Evolutionary conservation across 140 eudicot genomes (phyloP).

Genomic region (Erigeron philadelphicus): DNA sequence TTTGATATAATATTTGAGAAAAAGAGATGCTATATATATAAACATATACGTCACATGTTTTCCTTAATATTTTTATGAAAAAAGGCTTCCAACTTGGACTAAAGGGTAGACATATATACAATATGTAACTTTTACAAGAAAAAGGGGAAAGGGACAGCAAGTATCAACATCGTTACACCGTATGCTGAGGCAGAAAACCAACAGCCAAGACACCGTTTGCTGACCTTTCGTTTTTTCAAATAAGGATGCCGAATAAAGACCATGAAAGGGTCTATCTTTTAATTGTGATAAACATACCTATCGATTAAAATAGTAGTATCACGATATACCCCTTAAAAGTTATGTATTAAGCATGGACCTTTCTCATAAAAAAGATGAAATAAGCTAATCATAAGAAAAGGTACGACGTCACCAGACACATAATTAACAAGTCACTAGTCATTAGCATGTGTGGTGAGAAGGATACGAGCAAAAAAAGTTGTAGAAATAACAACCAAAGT

Average conservation of each 20-base stretch:
- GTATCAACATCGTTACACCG: conserved; percentile 28
- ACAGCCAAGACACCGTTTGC: background rate
- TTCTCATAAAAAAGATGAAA: background rate
- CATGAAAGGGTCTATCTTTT: conserved; percentile 9
- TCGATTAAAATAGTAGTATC: background rate
- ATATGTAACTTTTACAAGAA: conserved; percentile 27
- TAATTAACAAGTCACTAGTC: conserved; percentile 4
- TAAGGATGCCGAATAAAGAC: conserved; percentile 18
- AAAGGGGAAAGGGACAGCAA: conserved; percentile 13
- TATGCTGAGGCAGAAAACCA: conserved; percentile 20
- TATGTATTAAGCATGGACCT: background rate
- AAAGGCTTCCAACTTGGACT: conserved; percentile 28
- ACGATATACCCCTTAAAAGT: conserved; percentile 1
- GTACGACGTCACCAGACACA: background rate
- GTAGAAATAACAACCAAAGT: background rate
- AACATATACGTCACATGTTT: background rate
- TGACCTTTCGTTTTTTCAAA: background rate
- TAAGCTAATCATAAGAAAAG: background rate
- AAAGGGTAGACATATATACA: conserved; percentile 9
- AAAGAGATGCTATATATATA: background rate
- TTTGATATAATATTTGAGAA: conserved; percentile 2
- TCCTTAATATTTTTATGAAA: background rate
- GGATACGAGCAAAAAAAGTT: background rate
- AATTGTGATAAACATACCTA: conserved; percentile 6
- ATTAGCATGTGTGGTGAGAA: background rate